phyloP scores from a whole-genome alignment of 495 filamentous ascomycete genomes.

The Schizothecium vesticola region DNA sequence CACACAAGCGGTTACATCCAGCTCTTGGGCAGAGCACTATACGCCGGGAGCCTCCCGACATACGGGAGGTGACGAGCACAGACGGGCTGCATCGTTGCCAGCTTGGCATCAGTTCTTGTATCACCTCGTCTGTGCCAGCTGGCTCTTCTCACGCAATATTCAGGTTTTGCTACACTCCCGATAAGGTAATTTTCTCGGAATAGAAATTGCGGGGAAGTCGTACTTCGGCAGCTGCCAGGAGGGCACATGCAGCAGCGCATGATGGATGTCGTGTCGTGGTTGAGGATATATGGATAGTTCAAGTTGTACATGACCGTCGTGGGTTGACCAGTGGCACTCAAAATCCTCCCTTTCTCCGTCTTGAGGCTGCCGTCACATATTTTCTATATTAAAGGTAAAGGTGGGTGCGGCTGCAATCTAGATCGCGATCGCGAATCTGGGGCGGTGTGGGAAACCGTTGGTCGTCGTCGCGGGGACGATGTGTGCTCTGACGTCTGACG shows the following conservation, averaged over 20 bases:
- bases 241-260: background rate
- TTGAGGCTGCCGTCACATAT: background rate
- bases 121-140: background rate
- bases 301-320: background rate
- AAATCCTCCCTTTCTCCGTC: background rate
- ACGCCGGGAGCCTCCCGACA: background rate
- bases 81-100: background rate
- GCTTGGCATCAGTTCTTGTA: background rate
- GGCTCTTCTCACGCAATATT: background rate
- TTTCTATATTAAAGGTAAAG: background rate
- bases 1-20: background rate
- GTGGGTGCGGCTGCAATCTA: background rate
- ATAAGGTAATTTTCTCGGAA: background rate
- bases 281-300: background rate
- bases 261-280: background rate
- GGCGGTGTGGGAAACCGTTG: background rate
- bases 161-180: background rate
- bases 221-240: background rate
- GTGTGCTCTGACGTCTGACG: background rate
- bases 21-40: background rate
- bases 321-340: too few relatives aligned
- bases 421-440: background rate
- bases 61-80: background rate
- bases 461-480: background rate
- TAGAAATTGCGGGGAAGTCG: background rate